A percentile compares a stretch with the other conserved stretches of the same genome.
Conservation (phyloP, 768 basidiomycete genomes). For the Trametes cinnabarina region DNA sequence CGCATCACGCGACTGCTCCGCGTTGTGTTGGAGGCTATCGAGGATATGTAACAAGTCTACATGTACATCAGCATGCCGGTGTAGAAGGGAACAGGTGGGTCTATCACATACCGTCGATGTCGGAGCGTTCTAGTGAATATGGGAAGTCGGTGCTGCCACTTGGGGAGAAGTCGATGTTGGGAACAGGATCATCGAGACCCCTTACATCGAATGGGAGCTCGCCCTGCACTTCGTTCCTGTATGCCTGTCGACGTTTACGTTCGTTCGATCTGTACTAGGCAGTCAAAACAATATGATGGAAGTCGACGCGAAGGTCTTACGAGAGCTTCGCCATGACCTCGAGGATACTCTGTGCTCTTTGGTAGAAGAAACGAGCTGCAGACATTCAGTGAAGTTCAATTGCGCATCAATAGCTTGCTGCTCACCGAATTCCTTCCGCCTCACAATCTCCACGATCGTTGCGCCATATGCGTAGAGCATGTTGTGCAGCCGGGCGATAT, state of each 20-base stretch:
- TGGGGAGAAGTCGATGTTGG: constrained; percentile 76
- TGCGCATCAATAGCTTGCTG: background rate
- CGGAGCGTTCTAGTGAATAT: constrained; percentile 63
- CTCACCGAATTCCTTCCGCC: constrained; percentile 87
- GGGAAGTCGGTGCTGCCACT: constrained; percentile 57
- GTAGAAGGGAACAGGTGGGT: no score
- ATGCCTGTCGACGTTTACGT: constrained; percentile 78
- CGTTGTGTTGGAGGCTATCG: constrained; percentile 62
- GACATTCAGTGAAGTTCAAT: constrained; percentile 5
- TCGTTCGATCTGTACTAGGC: constrained; percentile 59
- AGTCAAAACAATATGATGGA: background rate
- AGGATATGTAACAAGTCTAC: constrained; percentile 61
- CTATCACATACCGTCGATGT: constrained; percentile 65
- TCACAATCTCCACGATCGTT: constrained; percentile 85
- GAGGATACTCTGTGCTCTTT: constrained; percentile 74
- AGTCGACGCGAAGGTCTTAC: constrained; percentile 46
- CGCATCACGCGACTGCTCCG: constrained; percentile 43
- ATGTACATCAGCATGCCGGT: background rate
- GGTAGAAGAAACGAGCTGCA: constrained; percentile 75
- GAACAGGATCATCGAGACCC: constrained; percentile 80
- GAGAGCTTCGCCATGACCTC: constrained; percentile 87
- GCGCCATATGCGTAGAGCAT: constrained; percentile 93
- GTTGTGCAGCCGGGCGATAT: constrained; percentile 83
- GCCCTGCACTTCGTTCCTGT: constrained; percentile 78
- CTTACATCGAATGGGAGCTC: constrained; percentile 84